These are phyloP conservation scores for Plectosphaerella sp. DNA, from an alignment of 2,329 filamentous ascomycete species.

Conservation along the genomic window DNA sequence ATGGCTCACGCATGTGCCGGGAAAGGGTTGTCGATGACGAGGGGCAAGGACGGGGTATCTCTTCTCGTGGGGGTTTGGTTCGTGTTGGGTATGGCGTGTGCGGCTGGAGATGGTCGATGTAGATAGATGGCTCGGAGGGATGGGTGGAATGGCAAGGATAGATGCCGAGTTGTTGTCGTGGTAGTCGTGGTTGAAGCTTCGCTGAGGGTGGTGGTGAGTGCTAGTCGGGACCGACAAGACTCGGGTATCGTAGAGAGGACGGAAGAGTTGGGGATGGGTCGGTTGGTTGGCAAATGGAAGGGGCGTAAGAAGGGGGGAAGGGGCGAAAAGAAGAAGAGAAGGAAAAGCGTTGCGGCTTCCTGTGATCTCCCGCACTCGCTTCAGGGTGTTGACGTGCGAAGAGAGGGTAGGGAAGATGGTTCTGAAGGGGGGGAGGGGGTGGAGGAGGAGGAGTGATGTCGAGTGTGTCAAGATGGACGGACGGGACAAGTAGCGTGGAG, in stretches of 20 bases:
- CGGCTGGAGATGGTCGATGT: no score
- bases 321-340: slow-evolving; percentile 19
- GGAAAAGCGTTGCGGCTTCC: slow-evolving; percentile 16
- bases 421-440: slow-evolving; percentile 4
- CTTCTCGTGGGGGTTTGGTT: neutral
- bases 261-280: slow-evolving; percentile 1
- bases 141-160: neutral
- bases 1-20: slow-evolving; percentile 24
- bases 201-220: no score
- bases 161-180: neutral
- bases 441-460: neutral
- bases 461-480: neutral
- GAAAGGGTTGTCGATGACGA: neutral
- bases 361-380: slow-evolving; percentile 14
- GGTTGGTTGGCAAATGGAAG: slow-evolving; percentile 4
- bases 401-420: slow-evolving; percentile 9
- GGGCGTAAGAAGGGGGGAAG: slow-evolving; percentile 10
- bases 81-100: neutral
- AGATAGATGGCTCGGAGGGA: neutral
- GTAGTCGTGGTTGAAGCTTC: no score
- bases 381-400: neutral
- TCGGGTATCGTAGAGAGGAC: slow-evolving; percentile 2
- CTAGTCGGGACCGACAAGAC: no score
- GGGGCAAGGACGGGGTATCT: slow-evolving; percentile 3
- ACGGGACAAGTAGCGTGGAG: neutral